Base-by-base conservation (phyloP, 306 rosid genomes). In the Quercus ilex region DNA sequence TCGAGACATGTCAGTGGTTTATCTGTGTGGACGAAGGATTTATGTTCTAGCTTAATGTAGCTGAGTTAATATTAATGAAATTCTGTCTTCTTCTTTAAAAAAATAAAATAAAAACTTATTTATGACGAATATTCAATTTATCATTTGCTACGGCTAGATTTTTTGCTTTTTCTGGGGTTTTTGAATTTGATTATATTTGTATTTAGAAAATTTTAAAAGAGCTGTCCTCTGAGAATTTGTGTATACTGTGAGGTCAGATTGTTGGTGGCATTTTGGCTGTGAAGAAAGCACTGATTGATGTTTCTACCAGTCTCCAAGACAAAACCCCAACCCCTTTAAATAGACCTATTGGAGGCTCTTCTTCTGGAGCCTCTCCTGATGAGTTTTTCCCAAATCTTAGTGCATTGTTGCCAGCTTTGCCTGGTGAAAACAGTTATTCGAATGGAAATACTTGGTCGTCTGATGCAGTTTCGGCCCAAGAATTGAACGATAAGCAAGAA, bases 241-340 rank as follows among this genome's bases (percentile, higher is more conserved):
- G 46, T 41, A 63, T 53, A 26, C 70, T 74, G 72, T 79, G 71
- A 35, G 71, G 17, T 53, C 89, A 90, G 94, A 90, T 86, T 71
- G 73, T 76, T 26, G 90, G 90, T 69, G 80, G 64, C 26, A 26
- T 71, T 75, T 81, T 88, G 69, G 85, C 86, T 31, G 90, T 78
- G 46, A 88, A 90, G 88, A 90, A 84, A 84, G 90, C 90, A 9
- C 75, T 84, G 76, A 59, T 87, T 77, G 78, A 78, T 62, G 90
- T 83, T 57, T 84, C 92, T 72, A 63, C 59, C 9, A 84, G 88
- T 83, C 90, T 90, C 74, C 91, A 86, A 78, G 89, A 51, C 71
- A 87, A 81, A 79, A 73, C 21, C 73, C 65, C 75, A 9, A 71
- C 78, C 56, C 58, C 81, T 60, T 74, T 55, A 55, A 78, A 30